phyloP scores from a whole-genome alignment of 345 rosid species.

The Pugionium cornutum region DNA sequence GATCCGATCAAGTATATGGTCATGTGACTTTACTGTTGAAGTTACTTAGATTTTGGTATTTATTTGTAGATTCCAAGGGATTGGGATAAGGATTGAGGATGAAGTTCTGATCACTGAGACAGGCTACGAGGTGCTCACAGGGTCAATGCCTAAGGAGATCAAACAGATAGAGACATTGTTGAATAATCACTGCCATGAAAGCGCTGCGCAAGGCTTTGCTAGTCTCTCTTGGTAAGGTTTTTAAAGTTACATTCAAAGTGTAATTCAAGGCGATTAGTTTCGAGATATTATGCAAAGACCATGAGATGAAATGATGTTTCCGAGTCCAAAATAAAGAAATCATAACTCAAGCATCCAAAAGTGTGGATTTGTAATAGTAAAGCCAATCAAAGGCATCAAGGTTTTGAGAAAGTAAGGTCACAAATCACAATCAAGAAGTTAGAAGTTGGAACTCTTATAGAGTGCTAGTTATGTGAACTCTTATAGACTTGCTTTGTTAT shows the following conservation, averaged over 20 bases:
- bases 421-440: slow-evolving; percentile 38
- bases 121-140: slow-evolving; percentile 91
- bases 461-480: background rate
- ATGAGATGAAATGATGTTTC: background rate
- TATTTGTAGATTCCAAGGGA: slow-evolving; percentile 68
- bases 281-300: background rate
- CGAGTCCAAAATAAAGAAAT: background rate
- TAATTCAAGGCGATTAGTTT: background rate
- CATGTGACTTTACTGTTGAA: background rate
- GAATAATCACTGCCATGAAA: slow-evolving; percentile 50
- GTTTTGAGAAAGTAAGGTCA: slow-evolving; percentile 21
- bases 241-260: background rate
- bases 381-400: background rate
- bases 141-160: slow-evolving; percentile 92
- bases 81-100: slow-evolving; percentile 93
- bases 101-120: slow-evolving; percentile 92
- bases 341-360: background rate
- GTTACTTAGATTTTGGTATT: background rate
- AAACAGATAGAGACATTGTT: slow-evolving; percentile 76
- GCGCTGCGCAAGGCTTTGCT: slow-evolving; percentile 15
- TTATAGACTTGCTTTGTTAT: background rate
- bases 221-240: slow-evolving; percentile 14
- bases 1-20: background rate
- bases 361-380: background rate
- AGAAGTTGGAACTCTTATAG: slow-evolving; percentile 25